Evolutionary conservation across 306 rosid species (phyloP), one percentile per base, ranked within the genome.

Genomic region (Rubus idaeus): DNA sequence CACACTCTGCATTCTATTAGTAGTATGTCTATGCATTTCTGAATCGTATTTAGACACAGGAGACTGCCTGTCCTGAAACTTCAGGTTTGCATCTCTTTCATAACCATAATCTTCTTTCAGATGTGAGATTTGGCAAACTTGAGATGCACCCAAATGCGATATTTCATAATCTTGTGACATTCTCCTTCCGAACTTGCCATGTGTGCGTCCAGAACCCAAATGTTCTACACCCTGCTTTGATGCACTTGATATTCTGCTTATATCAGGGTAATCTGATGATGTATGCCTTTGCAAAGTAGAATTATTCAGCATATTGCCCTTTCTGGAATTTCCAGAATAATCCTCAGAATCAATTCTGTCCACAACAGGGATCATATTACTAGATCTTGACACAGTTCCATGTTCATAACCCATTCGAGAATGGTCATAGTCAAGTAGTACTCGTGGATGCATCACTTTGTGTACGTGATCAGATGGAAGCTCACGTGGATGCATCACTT

Each of bases 11-110:
- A 60, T 77, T 75, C 88, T 88, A 80, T 52, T 78, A 81, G 80
- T 57, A 78, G 71, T 86, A 30, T 30, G 35, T 78, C 89, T 78
- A 64, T 72, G 79, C 46, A 74, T 76, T 77, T 83, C 93, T 46
- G 78, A 73, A 47, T 89, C 87, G 79, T 84, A 85, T 60, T 78
- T 84, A 76, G 89, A 71, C 75, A 80, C 26, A 74, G 88, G 82
- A 78, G 87, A 70, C 78, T 78, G 80, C 82, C 93, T 91, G 80
- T 83, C 96, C 77, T 77, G 89, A 83, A 57, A 75, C 78, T 89
- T 85, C 74, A 72, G 68, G 81, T 79, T 85, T 26, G 83, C 86
- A 74, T 85, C 86, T 81, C 90, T 89, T 76, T 81, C 86, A 78
- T 83, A 79, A 67, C 84, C 92, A 84, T 85, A 84, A 70, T 92